phyloP scores from a whole-genome alignment of 176 grass and related monocot genomes.

The Eragrostis nindensis region DNA sequence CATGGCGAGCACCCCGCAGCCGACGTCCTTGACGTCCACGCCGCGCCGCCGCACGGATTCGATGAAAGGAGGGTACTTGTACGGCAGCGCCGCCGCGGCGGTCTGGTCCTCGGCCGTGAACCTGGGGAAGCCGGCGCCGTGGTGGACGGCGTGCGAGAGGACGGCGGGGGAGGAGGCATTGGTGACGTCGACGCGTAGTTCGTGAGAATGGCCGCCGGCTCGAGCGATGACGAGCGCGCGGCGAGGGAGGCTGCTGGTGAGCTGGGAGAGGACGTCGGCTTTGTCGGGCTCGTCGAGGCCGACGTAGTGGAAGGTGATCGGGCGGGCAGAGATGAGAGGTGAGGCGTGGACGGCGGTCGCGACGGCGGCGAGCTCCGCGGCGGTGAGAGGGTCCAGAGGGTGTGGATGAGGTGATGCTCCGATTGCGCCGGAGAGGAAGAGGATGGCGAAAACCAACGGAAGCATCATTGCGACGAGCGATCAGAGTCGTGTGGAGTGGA shows the following conservation, averaged over 20 bases:
- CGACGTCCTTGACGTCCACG: slow-evolving; percentile 49
- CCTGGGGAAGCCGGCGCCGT: slow-evolving; percentile 49
- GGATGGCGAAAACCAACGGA: too few relatives aligned
- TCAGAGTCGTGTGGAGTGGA: too few relatives aligned
- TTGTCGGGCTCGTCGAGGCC: too few relatives aligned
- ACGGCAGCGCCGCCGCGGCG: slow-evolving; percentile 41
- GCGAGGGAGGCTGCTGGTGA: neutral
- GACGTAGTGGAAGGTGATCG: too few relatives aligned
- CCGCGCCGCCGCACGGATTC: slow-evolving; percentile 53
- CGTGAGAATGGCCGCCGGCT: slow-evolving; percentile 49
- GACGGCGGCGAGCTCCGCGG: too few relatives aligned
- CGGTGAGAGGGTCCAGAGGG: too few relatives aligned
- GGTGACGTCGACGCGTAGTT: slow-evolving; percentile 51
- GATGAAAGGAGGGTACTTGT: slow-evolving; percentile 55
- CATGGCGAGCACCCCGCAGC: slow-evolving; percentile 44
- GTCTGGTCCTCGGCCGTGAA: slow-evolving; percentile 51
- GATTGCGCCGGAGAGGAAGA: too few relatives aligned
- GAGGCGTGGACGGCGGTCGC: too few relatives aligned
- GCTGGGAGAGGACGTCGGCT: too few relatives aligned
- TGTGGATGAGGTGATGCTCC: too few relatives aligned
- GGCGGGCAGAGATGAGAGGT: too few relatives aligned
- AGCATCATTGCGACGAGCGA: too few relatives aligned
- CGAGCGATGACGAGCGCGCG: slow-evolving; percentile 62
- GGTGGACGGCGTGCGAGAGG: slow-evolving; percentile 47
- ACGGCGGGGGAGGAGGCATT: slow-evolving; percentile 8